Evolutionary conservation across 352 stramenopile genomes (phyloP), one percentile per base, ranked within the genome.

Genomic region (Pythium scleroteichum): DNA sequence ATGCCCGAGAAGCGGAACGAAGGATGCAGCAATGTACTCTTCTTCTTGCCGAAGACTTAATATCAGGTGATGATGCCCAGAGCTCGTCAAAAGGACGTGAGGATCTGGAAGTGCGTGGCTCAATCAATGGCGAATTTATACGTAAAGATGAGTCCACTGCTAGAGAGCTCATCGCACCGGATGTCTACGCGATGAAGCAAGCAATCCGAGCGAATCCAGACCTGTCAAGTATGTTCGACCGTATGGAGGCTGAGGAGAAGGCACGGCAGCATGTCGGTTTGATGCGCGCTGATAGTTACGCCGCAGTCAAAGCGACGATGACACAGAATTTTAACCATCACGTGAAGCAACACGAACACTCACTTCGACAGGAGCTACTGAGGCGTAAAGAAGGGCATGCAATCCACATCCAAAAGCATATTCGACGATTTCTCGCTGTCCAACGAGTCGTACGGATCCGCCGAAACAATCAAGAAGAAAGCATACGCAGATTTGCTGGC

Each of bases 171-270:
- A 24, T 65, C 19, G 40, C 73, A 46, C 57, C 66, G 8, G 62
- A 59, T n/a, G 22, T 72, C 2, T 45, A 75, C 16, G 64, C 62
- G 45, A 70, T 72, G 46, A 69, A 69, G 19, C 54, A 77, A n/a
- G 66, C 70, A 23, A 69, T 84, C 48, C 73, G 53, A 29, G 38
- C 53, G 12, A 54, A 75, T 23, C 68, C 76, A 4, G 75, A 89
- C 9, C 75, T 94, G 0, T 77, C 82, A 13, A 92, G 81, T 40
- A 46, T 96, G 45, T 92, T 95, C 41, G 82, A 88, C 38, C 68
- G 91, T 38, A 79, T 95, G 23, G 83, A 94, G 55, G 81, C 76
- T 8, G 82, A 89, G 60, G 82, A 91, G 29, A 73, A 78, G 50
- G 54, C 64, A 14, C 72, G 63, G 4, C 81, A 78, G 52, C 69